Evolutionary conservation across 1,284 basidiomycete species (phyloP).

Genomic region (Apiotrichum domesticum): DNA sequence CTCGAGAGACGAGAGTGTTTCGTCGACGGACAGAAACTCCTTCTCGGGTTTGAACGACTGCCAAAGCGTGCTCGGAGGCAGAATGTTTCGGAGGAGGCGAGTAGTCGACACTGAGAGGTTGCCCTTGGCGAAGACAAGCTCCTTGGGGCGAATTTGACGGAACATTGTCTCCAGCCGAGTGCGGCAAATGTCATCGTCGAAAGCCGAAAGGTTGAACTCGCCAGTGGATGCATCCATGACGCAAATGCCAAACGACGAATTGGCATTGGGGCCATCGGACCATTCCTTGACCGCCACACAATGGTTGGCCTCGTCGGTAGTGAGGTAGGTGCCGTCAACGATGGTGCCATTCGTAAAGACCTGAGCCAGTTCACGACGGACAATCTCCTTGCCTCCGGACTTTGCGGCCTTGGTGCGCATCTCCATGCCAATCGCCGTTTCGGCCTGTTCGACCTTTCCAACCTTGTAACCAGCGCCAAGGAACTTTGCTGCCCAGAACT

Average conservation of each 20-base stretch:
- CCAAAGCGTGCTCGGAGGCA: slow-evolving; percentile 77
- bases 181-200: slow-evolving; percentile 86
- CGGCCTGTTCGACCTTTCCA: slow-evolving; percentile 92
- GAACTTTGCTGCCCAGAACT: slow-evolving; percentile 53
- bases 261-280: slow-evolving; percentile 21
- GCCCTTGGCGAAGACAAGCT: slow-evolving; percentile 86
- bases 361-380: slow-evolving; percentile 83
- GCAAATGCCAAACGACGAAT: slow-evolving; percentile 71
- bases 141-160: slow-evolving; percentile 87
- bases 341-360: slow-evolving; percentile 97
- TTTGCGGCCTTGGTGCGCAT: slow-evolving; percentile 51
- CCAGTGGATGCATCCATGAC: slow-evolving; percentile 95
- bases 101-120: slow-evolving; percentile 74
- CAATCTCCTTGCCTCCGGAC: slow-evolving; percentile 62
- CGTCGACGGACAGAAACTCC: slow-evolving; percentile 71
- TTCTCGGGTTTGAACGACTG: slow-evolving; percentile 62
- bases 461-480: slow-evolving; percentile 77
- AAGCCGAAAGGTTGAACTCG: slow-evolving; percentile 84
- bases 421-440: slow-evolving; percentile 70
- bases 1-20: slow-evolving; percentile 65
- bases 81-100: slow-evolving; percentile 68
- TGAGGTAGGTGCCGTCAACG: slow-evolving; percentile 81
- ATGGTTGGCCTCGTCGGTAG: slow-evolving; percentile 90
- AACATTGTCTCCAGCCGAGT: slow-evolving; percentile 92
- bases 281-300: slow-evolving; percentile 74